phyloP scores from a whole-genome alignment of 1,284 basidiomycete species.

The Rhodotorula sp. region DNA sequence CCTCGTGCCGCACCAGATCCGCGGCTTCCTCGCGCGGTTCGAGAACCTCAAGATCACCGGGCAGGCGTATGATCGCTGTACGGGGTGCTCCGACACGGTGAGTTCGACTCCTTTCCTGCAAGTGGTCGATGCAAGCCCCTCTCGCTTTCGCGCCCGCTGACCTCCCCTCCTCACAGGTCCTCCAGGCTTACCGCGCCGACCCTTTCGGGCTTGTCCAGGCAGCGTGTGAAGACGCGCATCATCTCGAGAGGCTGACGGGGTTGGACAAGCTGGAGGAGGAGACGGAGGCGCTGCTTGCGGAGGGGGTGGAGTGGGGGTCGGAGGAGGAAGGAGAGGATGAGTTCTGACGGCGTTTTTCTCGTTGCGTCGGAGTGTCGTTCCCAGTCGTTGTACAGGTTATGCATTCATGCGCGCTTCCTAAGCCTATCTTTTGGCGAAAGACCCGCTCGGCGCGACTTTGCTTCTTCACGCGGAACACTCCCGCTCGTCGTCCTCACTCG shows the following conservation, averaged over 20 bases:
- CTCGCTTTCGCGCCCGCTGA: no score
- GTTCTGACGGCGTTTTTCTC: not conserved
- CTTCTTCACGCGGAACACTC: not conserved
- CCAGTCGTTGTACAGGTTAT: no score
- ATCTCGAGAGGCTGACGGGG: slow-evolving; percentile 27
- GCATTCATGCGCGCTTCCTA: no score
- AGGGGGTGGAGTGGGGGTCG: slow-evolving; percentile 13
- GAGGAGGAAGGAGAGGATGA: slow-evolving; percentile 15
- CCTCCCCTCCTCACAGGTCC: no score
- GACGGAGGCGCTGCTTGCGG: slow-evolving; percentile 29
- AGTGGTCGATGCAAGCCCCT: no score
- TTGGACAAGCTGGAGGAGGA: slow-evolving; percentile 32
- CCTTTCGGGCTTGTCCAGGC: no score
- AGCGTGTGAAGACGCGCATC: not conserved
- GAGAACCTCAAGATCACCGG: slow-evolving; percentile 79
- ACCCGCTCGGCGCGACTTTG: not conserved
- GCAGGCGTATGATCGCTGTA: slow-evolving; percentile 82
- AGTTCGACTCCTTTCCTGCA: no score
- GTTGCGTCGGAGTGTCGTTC: no score
- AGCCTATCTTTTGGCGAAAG: no score
- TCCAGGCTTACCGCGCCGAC: no score
- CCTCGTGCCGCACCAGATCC: slow-evolving; percentile 87
- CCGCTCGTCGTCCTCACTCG: not conserved
- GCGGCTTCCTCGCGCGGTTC: slow-evolving; percentile 86
- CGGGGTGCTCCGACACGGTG: slow-evolving; percentile 81